These are phyloP conservation scores for Suillus tomentosus DNA, from an alignment of 768 basidiomycete genomes.

Conservation along the genomic window DNA sequence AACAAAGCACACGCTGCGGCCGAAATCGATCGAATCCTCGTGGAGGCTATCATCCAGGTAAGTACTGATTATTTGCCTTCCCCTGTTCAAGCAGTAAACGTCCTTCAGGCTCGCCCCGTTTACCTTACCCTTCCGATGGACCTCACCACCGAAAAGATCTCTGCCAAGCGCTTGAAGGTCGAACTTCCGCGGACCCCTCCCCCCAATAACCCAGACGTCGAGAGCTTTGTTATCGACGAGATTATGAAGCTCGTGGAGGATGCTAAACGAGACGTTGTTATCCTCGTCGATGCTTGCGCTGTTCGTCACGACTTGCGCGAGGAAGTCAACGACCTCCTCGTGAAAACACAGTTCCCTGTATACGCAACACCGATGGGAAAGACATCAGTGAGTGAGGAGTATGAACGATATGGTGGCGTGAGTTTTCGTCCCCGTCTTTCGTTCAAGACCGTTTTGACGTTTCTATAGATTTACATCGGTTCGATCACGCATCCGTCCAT, in stretches of 20 bases:
- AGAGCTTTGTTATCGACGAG: slow-evolving; percentile 71
- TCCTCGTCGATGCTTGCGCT: slow-evolving; percentile 83
- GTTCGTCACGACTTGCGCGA: slow-evolving; percentile 67
- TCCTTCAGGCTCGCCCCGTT: slow-evolving; percentile 73
- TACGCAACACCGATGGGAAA: slow-evolving; percentile 85
- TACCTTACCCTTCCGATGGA: slow-evolving; percentile 89
- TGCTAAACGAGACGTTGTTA: slow-evolving; percentile 61
- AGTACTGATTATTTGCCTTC: not conserved
- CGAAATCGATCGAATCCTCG: slow-evolving; percentile 80
- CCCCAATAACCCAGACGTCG: slow-evolving; percentile 56
- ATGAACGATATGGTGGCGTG: slow-evolving; percentile 79
- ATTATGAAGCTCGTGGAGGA: slow-evolving; percentile 65
- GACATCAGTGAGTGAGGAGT: slow-evolving; percentile 68
- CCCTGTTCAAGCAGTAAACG: not conserved
- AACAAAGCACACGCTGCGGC: slow-evolving; percentile 55
- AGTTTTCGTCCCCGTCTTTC: slow-evolving; percentile 28
- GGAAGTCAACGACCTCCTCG: slow-evolving; percentile 63
- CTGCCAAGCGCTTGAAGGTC: slow-evolving; percentile 60
- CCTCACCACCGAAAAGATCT: slow-evolving; percentile 68
- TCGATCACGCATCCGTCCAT: slow-evolving; percentile 65
- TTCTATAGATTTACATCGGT: slow-evolving; percentile 72
- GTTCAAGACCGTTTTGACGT: slow-evolving; percentile 6
- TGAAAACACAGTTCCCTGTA: slow-evolving; percentile 69
- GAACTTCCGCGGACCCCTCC: slow-evolving; percentile 54
- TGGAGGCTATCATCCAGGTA: slow-evolving; percentile 63